phyloP scores from a whole-genome alignment of 805 yeast species.

The Wickerhamomyces tratensis region DNA sequence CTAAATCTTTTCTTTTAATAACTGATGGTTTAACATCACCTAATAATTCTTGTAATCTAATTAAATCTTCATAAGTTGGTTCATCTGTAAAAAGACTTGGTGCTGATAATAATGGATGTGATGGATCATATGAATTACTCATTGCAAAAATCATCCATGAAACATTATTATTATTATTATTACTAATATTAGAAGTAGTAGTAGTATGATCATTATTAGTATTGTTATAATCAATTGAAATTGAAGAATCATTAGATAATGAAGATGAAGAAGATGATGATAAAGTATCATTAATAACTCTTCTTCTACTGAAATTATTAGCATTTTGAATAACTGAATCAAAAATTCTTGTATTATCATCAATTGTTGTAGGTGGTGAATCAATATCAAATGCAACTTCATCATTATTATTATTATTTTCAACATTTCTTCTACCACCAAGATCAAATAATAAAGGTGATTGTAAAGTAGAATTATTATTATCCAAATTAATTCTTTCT shows the following conservation, averaged over 20 bases:
- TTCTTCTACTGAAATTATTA: too few relatives aligned
- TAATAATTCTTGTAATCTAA: conserved; percentile 36
- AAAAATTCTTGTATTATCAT: neutral
- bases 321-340: too few relatives aligned
- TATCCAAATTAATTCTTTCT: conserved; percentile 9
- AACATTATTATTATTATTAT: neutral
- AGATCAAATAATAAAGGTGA: neutral
- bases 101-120: conserved; percentile 39
- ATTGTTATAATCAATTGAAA: too few relatives aligned
- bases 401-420: conserved; percentile 1
- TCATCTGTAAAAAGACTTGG: conserved; percentile 36
- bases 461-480: conserved; percentile 5
- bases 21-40: conserved; percentile 36
- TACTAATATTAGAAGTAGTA: neutral
- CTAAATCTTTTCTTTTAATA: conserved; percentile 31
- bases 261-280: neutral
- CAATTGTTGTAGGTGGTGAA: neutral
- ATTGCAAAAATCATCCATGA: conserved; percentile 57
- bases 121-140: conserved; percentile 42
- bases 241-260: too few relatives aligned
- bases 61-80: conserved; percentile 41
- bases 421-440: neutral
- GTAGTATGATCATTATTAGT: too few relatives aligned
- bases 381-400: conserved; percentile 1
- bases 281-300: neutral